These are phyloP conservation scores for Sphaerulina populicola DNA, from an alignment of 2,329 filamentous ascomycete species.

Conservation along the genomic window DNA sequence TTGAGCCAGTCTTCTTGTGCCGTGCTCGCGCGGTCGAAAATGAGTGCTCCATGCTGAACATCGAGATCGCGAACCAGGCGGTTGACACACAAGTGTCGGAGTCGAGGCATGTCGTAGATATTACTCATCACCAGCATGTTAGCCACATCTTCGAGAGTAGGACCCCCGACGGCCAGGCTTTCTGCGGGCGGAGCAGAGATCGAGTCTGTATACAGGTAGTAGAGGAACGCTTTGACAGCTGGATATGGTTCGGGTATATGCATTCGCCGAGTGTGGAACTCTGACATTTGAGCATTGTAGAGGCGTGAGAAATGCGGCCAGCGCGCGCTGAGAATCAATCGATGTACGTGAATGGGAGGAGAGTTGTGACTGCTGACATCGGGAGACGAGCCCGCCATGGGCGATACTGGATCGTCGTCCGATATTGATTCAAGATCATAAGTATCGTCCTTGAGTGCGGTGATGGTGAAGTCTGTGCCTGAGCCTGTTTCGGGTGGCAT, in stretches of 20 bases:
- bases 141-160: conserved; percentile 71
- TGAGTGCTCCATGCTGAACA: conserved; percentile 86
- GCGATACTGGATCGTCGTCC: conserved; percentile 43
- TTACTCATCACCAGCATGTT: conserved; percentile 96
- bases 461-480: conserved; percentile 84
- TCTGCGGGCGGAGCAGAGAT: conserved; percentile 45
- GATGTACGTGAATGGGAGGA: conserved; percentile 84
- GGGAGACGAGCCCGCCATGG: conserved; percentile 13
- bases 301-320: conserved; percentile 95
- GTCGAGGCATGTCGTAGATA: conserved; percentile 91
- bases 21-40: conserved; percentile 87
- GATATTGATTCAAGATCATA: conserved; percentile 51
- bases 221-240: conserved; percentile 87
- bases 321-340: conserved; percentile 83
- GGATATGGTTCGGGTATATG: conserved; percentile 95
- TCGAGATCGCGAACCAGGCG: conserved; percentile 84
- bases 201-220: conserved; percentile 93
- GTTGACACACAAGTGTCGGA: conserved; percentile 84
- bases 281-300: conserved; percentile 89
- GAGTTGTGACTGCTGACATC: conserved; percentile 48
- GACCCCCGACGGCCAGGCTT: conserved; percentile 34
- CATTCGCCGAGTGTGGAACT: conserved; percentile 95
- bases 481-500: conserved; percentile 74
- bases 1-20: conserved; percentile 92
- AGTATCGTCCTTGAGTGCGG: conserved; percentile 66